Percentiles rank a stretch among this genome's conserved stretches.
phyloP scores from a whole-genome alignment of 202 grass and related monocot species.

The Dendrocalamus latiflorus region DNA sequence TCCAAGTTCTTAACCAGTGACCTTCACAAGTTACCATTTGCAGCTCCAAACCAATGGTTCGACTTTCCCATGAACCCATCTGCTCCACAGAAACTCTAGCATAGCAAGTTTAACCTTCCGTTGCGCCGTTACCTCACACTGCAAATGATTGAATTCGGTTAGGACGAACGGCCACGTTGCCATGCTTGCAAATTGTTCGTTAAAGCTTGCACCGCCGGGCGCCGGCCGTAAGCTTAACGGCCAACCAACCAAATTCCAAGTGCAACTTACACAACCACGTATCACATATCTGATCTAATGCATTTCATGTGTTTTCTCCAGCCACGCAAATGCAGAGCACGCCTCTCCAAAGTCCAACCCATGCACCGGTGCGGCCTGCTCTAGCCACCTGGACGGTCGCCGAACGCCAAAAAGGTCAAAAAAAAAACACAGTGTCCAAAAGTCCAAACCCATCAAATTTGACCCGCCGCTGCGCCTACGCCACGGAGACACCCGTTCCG shows the following conservation, averaged over 20 bases:
- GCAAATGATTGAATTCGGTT: neutral
- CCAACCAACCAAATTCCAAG: neutral
- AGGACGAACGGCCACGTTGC: no score
- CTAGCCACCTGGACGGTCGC: neutral
- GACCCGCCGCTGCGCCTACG: neutral
- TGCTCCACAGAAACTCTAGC: neutral
- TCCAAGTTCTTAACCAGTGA: neutral
- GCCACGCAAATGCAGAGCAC: neutral
- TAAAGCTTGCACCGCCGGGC: neutral
- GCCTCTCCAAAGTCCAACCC: neutral
- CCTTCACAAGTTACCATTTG: neutral
- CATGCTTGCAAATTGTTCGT: neutral
- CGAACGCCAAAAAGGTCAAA: neutral
- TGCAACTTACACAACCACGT: neutral
- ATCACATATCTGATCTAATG: neutral
- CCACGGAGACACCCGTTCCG: neutral
- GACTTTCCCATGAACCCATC: neutral
- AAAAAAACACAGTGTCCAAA: neutral
- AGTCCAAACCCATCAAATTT: slow-evolving; percentile 10
- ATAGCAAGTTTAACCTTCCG: neutral
- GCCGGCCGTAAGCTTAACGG: neutral
- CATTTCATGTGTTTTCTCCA: neutral
- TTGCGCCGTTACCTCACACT: neutral
- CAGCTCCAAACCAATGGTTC: neutral
- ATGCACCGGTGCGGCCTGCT: neutral